phyloP scores from a whole-genome alignment of 768 basidiomycete genomes.

The Amanita phalloides region DNA sequence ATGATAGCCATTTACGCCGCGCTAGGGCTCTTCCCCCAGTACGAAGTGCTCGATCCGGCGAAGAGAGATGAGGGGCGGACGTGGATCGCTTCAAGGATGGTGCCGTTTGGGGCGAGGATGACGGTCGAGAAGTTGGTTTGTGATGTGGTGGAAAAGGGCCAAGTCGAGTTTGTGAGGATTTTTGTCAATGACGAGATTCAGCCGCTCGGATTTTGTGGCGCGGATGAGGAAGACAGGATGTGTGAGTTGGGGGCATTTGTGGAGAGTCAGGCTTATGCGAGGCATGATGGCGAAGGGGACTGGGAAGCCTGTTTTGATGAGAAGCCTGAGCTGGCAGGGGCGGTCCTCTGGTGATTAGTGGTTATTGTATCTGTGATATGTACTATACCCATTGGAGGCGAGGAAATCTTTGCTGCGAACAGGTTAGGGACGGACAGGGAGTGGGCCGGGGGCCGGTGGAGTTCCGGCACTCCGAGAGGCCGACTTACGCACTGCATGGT shows the following conservation, averaged over 20 bases:
- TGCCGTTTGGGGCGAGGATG: slow-evolving; percentile 70
- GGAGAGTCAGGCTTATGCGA: slow-evolving; percentile 58
- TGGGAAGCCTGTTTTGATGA: slow-evolving; percentile 48
- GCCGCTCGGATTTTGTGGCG: slow-evolving; percentile 50
- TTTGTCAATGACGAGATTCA: slow-evolving; percentile 70
- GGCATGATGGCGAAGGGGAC: slow-evolving; percentile 58
- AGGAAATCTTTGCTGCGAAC: no score
- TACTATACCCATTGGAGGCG: no score
- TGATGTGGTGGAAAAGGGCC: slow-evolving; percentile 7
- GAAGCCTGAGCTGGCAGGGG: no score
- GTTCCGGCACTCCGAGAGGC: no score
- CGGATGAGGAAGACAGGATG: slow-evolving; percentile 34
- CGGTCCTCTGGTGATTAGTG: no score
- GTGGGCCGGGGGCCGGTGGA: no score
- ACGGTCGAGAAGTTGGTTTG: slow-evolving; percentile 63
- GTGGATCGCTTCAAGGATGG: slow-evolving; percentile 51
- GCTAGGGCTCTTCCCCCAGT: slow-evolving; percentile 41
- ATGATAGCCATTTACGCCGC: slow-evolving; percentile 70
- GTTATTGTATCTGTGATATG: no score
- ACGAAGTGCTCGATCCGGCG: slow-evolving; percentile 20
- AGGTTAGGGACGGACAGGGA: no score
- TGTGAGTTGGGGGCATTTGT: slow-evolving; percentile 61
- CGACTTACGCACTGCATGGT: no score
- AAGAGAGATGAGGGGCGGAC: slow-evolving; percentile 21
- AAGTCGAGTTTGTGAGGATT: slow-evolving; percentile 49